These are phyloP conservation scores for Leccinum boreale DNA, from an alignment of 768 basidiomycete genomes.

Conservation along the genomic window DNA sequence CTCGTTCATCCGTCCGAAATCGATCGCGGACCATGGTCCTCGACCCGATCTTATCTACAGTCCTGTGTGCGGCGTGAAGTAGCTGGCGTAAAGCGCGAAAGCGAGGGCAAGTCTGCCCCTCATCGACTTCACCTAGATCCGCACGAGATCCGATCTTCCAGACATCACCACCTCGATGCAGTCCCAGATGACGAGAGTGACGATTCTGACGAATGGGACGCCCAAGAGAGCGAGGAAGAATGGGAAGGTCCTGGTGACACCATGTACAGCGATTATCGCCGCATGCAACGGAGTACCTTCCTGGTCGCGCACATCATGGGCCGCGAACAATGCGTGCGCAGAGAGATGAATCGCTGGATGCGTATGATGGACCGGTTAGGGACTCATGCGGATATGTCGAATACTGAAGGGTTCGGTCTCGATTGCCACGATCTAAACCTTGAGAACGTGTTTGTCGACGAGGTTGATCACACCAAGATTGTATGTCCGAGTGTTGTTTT, in stretches of 20 bases:
- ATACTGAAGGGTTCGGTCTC: conserved; percentile 64
- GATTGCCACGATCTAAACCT: conserved; percentile 85
- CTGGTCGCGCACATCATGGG: conserved; percentile 65
- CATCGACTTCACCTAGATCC: conserved; percentile 81
- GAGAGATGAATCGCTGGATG: conserved; percentile 74
- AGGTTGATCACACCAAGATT: conserved; percentile 60
- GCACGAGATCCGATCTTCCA: conserved; percentile 65
- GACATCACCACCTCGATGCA: conserved; percentile 65
- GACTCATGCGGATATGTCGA: conserved; percentile 29
- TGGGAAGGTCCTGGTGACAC: conserved; percentile 71
- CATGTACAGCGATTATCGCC: conserved; percentile 81
- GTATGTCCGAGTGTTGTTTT: conserved; percentile 41
- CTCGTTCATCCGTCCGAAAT: conserved; percentile 64
- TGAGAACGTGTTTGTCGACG: conserved; percentile 83
- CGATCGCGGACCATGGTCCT: conserved; percentile 38
- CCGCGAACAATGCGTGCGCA: conserved; percentile 59
- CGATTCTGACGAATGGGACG: conserved; percentile 74
- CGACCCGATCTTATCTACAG: too few relatives aligned
- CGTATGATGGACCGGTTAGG: conserved; percentile 60
- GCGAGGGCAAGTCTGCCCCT: conserved; percentile 72
- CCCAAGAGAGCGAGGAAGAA: conserved; percentile 77
- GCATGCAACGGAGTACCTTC: conserved; percentile 79
- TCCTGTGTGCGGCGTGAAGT: conserved; percentile 41
- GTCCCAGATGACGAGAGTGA: conserved; percentile 74
- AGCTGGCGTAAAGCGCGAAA: conserved; percentile 68